Evolutionary conservation across 2,329 filamentous ascomycete species (phyloP), one percentile per base, ranked within the genome.

Genomic region (Pseudocercospora fijiensis): DNA sequence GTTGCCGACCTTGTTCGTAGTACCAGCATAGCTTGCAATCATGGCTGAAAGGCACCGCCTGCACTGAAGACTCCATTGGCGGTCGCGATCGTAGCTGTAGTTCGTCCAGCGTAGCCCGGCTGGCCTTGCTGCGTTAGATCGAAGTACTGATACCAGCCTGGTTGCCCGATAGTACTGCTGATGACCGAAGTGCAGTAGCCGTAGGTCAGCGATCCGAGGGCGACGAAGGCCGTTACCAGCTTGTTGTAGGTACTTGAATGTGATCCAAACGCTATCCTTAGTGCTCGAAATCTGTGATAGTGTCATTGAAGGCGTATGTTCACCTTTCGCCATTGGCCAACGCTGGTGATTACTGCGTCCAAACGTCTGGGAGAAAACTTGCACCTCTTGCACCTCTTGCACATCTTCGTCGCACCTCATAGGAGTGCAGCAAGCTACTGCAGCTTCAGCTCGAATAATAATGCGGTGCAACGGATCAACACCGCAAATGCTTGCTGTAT

Each of bases 1-100:
- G 22, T 61, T 41, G n/a, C 62, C 62, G 18, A 64, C 58, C 2
- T 43, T 51, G 27, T 64, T 64, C 41, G 16, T 61, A 18, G 62
- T 57, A 10, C 62, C 62, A 20, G 62, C 62, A 51, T 61, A 64
- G n/a, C 37, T 30, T n/a, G 62, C 62, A 3, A 58, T 64, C 43
- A 64, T 64, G 8, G 62, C 62, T 27, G 62, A 64, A 2, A 64
- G 57, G 57, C 62, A 64, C 61, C 64, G n/a, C 65, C 62, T 18
- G 62, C 65, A 20, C 51, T 55, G 20, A 61, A 66, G 26, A 66
- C 52, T 24, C 58, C 61, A 27, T 64, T 64, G 20, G 61, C 59
- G 2, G 65, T 61, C 9, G 58, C 62, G 0, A 49, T 45, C 13
- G 59, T 62, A 13, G 45, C 49, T 16, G 61, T 52, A 18, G 61